These are phyloP conservation scores for Teratosphaeria viscida DNA, from an alignment of 2,329 filamentous ascomycete species.

Conservation along the genomic window DNA sequence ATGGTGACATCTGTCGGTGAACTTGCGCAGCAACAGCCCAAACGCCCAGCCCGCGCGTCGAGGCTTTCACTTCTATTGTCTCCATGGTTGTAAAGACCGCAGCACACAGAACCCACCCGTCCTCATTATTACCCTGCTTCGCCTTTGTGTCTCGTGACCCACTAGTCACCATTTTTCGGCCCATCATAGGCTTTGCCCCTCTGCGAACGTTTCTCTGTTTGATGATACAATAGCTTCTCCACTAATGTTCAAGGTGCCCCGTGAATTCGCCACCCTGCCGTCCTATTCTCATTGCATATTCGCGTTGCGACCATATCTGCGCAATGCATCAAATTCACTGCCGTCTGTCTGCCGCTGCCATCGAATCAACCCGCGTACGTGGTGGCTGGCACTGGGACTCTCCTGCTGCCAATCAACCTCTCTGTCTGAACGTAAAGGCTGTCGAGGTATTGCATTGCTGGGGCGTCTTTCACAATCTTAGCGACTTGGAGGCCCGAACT, in stretches of 20 bases:
- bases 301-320: neutral
- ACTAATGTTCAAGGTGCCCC: neutral
- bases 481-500: constrained; percentile 80
- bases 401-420: constrained; percentile 53
- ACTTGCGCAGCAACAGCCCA: neutral
- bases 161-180: neutral
- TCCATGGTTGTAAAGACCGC: neutral
- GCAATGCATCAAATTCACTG: neutral
- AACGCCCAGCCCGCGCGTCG: neutral
- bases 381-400: constrained; percentile 3
- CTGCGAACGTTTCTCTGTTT: neutral
- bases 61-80: neutral
- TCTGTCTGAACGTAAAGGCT: constrained; percentile 74
- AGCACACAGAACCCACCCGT: neutral
- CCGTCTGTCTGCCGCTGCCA: neutral
- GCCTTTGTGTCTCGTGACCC: neutral
- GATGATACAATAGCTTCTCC: neutral
- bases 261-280: neutral
- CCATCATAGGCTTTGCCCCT: neutral
- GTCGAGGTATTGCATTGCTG: constrained; percentile 74
- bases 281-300: neutral
- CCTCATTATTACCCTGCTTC: neutral
- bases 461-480: constrained; percentile 74
- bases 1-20: neutral
- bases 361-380: neutral